Conservation (phyloP, 345 rosid genomes). For the Camelina neglecta region DNA sequence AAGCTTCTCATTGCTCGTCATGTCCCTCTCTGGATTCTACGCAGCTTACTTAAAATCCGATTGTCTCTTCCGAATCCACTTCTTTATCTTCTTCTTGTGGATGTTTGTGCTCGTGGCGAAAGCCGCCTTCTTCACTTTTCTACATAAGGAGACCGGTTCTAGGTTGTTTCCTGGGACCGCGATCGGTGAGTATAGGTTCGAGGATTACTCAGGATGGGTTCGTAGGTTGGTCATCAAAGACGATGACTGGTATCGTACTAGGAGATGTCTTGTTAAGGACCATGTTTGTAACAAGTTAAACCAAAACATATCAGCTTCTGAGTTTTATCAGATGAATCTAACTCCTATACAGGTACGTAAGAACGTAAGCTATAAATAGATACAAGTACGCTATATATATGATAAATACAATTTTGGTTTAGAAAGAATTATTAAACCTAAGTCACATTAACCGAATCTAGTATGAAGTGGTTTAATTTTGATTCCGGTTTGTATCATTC, state of each 20-base stretch:
- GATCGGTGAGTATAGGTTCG: constrained; percentile 41
- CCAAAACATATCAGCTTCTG: constrained; percentile 38
- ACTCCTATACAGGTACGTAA: constrained; percentile 42
- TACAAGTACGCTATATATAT: neutral
- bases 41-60: constrained; percentile 44
- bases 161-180: constrained; percentile 42
- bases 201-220: constrained; percentile 47
- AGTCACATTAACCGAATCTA: neutral
- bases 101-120: constrained; percentile 38
- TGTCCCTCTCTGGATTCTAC: constrained; percentile 35
- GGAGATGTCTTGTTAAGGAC: constrained; percentile 40
- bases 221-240: constrained; percentile 42
- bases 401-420: neutral
- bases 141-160: constrained; percentile 22
- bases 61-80: constrained; percentile 41
- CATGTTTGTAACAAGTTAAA: constrained; percentile 37
- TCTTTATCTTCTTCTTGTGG: constrained; percentile 47
- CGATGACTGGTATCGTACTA: constrained; percentile 45
- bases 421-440: neutral
- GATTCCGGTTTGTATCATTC: neutral
- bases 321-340: constrained; percentile 39
- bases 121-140: constrained; percentile 30
- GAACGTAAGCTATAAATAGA: neutral
- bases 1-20: constrained; percentile 38
- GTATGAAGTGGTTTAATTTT: neutral